Conservation (phyloP, 1,284 basidiomycete species). For the Cutaneotrichosporon sp. region DNA sequence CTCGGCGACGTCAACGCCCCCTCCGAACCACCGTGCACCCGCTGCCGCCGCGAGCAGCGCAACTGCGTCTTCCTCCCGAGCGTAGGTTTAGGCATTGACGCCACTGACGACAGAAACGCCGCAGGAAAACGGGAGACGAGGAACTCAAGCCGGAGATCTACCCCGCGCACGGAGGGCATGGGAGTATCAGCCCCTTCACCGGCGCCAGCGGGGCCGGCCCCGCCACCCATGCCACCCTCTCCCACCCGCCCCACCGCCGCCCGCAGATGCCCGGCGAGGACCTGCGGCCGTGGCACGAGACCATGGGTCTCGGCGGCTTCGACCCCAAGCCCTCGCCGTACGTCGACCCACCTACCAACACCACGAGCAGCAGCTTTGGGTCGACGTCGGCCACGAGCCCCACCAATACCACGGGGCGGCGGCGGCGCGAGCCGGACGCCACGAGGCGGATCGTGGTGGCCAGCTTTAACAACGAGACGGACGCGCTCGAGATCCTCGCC, state of each 20-base stretch:
- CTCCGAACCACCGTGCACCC: conserved; percentile 53
- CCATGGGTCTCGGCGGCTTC: neutral
- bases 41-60: conserved; percentile 55
- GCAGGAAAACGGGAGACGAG: conserved; percentile 34
- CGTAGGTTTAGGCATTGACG: conserved; percentile 26
- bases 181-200: neutral
- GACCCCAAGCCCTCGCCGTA: conserved; percentile 17
- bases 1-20: conserved; percentile 56
- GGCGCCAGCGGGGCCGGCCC: neutral
- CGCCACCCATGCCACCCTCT: neutral
- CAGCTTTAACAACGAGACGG: conserved; percentile 54
- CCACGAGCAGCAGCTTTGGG: conserved; percentile 28
- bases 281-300: neutral
- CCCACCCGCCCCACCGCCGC: neutral
- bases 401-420: conserved; percentile 22
- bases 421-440: conserved; percentile 28
- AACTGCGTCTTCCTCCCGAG: conserved; percentile 55
- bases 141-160: conserved; percentile 22
- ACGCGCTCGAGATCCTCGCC: conserved; percentile 53
- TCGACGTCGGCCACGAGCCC: conserved; percentile 24
- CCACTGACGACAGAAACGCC: conserved; percentile 35
- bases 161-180: neutral
- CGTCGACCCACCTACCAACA: conserved; percentile 24
- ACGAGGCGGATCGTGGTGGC: conserved; percentile 50
- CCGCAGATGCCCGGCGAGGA: conserved; percentile 23